A percentile compares a stretch with the other conserved stretches of the same genome.
Evolutionary conservation across 2,329 filamentous ascomycete genomes (phyloP).

Genomic region (Pseudogymnoascus sp.): DNA sequence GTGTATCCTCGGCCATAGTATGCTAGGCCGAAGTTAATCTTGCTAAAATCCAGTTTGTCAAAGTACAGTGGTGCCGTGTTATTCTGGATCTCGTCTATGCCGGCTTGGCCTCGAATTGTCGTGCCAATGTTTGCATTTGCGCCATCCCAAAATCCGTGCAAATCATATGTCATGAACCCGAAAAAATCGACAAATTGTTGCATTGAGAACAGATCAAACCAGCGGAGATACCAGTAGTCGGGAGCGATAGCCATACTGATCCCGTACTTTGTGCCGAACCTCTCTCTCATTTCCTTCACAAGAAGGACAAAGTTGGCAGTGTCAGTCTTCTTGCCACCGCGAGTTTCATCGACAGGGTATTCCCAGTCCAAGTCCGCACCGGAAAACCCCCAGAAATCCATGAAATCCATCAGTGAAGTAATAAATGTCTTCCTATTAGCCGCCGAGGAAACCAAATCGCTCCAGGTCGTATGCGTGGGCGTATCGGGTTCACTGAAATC

Average conservation of each 20-base stretch:
- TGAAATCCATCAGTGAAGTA: conserved; percentile 27
- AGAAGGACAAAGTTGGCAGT: conserved; percentile 29
- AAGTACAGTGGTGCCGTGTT: conserved; percentile 36
- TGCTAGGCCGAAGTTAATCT: conserved; percentile 41
- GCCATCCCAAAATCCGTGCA: conserved; percentile 38
- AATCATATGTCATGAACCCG: conserved; percentile 34
- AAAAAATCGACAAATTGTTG: conserved; percentile 27
- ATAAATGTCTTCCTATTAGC: conserved; percentile 33
- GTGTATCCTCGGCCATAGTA: conserved; percentile 43
- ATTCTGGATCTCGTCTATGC: conserved; percentile 36
- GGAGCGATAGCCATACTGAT: conserved; percentile 31
- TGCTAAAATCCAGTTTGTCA: conserved; percentile 32
- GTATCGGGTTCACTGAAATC: conserved; percentile 24
- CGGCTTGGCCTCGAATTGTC: conserved; percentile 33
- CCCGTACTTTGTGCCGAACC: conserved; percentile 33
- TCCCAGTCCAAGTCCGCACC: conserved; percentile 44
- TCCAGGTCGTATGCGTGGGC: conserved; percentile 27
- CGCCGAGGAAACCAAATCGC: conserved; percentile 22
- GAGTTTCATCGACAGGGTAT: conserved; percentile 32
- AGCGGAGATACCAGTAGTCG: conserved; percentile 27
- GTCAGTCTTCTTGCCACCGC: conserved; percentile 33
- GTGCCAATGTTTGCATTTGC: conserved; percentile 27
- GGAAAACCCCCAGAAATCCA: conserved; percentile 33
- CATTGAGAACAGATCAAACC: conserved; percentile 26
- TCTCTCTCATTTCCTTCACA: conserved; percentile 14